Base-by-base conservation (phyloP, 2,329 filamentous ascomycete species). In the Colletotrichum endophyticum region DNA sequence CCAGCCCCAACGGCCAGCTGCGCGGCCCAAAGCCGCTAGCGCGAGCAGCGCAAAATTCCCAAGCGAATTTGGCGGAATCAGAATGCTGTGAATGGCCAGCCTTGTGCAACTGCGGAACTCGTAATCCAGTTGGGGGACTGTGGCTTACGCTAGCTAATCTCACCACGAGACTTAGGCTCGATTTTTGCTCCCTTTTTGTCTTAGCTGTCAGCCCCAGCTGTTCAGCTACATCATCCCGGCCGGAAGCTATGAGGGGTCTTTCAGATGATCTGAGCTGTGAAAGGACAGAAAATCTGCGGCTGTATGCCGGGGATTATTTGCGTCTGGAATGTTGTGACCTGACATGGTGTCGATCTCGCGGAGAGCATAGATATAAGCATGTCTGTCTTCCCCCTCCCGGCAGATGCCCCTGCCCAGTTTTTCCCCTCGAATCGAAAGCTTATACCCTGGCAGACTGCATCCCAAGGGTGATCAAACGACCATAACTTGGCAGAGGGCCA, bases 141-240 rank as follows among this genome's bases (percentile, higher is more conserved):
- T 73, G 73, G 70, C 63, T 72, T 57, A 22, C 73, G 22, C 44
- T 70, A 69, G 59, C 8, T 30, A 28, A 61, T 13, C 27, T 25
- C 49, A 59, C 57, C 11, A 36, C 44, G 11, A 9, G 19, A 19
- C 25, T 34, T 27, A 27, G 28, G 22, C n/a, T 34, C 22, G 27
- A 61, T 32, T 44, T 30, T 44, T 66, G 44, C 27, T 69, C 70
- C 25, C 25, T 44, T 70, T 69, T 34, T 36, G 74, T 69, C 34
- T 59, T 70, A 66, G 74, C 44, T 16, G 27, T 56, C 70, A 76
- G 70, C 73, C 66, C 36, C 27, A n/a, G 28, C n/a, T 19, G 70
- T 36, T 76, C 74, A 76, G 74, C 74, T 70, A 44, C 28, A 27
- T 53, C 27, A 34, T 15, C 8, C 28, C 73, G 39, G 27, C 25